phyloP scores from a whole-genome alignment of 345 rosid species.

The Triadica sebifera region DNA sequence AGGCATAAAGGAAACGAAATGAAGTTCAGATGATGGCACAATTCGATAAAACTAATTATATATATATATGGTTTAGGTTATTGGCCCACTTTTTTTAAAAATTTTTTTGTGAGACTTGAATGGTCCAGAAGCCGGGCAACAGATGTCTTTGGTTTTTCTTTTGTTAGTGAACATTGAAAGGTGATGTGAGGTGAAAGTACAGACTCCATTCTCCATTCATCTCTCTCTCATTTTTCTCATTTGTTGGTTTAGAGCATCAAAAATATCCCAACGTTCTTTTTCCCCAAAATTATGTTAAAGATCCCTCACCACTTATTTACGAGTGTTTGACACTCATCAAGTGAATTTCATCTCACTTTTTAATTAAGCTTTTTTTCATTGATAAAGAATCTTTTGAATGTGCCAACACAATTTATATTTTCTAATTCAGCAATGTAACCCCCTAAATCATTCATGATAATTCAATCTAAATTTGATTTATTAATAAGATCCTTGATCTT shows the following conservation, averaged over 20 bases:
- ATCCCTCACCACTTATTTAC: constrained; percentile 2
- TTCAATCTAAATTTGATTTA: no score
- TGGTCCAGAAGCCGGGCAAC: constrained; percentile 19
- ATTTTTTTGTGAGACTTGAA: constrained; percentile 10
- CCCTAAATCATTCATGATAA: no score
- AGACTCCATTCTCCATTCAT: neutral
- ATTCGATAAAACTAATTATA: constrained; percentile 14
- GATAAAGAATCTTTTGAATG: no score
- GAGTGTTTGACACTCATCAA: constrained; percentile 25
- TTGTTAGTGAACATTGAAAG: constrained; percentile 34
- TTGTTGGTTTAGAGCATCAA: constrained; percentile 13
- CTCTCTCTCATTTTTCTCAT: constrained; percentile 3
- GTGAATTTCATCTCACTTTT: constrained; percentile 21
- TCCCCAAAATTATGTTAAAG: neutral
- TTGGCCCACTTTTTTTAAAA: constrained; percentile 10
- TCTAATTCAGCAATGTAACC: no score
- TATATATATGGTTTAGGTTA: neutral
- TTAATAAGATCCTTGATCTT: no score
- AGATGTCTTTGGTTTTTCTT: neutral
- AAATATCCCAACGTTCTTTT: neutral
- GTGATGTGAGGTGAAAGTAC: constrained; percentile 25
- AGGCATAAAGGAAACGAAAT: constrained; percentile 20
- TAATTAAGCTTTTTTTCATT: neutral
- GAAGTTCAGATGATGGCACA: constrained; percentile 18
- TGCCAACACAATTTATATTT: no score